These are phyloP conservation scores for Exophiala sp. DNA, from an alignment of 2,329 filamentous ascomycete genomes.

Conservation along the genomic window DNA sequence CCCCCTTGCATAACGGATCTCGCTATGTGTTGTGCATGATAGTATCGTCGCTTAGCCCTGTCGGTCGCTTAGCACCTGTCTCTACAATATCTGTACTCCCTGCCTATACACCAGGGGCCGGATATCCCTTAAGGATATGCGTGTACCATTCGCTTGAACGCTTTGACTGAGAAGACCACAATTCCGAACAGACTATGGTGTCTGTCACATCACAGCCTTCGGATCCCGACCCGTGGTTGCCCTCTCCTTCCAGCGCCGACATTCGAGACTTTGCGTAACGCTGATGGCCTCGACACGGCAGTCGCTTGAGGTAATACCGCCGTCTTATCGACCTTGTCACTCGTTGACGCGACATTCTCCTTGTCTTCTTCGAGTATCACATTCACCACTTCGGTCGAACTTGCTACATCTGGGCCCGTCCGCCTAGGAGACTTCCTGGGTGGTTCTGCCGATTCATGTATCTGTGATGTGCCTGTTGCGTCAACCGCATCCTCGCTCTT, in stretches of 20 bases:
- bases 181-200: not conserved
- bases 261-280: slow-evolving; percentile 17
- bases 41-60: no score
- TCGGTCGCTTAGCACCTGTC: no score
- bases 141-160: slow-evolving; percentile 13
- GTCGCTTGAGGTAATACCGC: slow-evolving; percentile 1
- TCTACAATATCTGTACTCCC: no score
- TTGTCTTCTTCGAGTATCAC: slow-evolving; percentile 30
- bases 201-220: slow-evolving; percentile 18
- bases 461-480: not conserved
- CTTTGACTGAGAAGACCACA: slow-evolving; percentile 7
- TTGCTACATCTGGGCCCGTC: slow-evolving; percentile 30
- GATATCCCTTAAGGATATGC: not conserved
- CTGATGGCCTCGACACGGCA: slow-evolving; percentile 2
- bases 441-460: slow-evolving; percentile 13
- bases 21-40: no score
- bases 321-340: not conserved
- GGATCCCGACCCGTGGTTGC: slow-evolving; percentile 24
- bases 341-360: not conserved
- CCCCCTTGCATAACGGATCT: not conserved
- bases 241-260: slow-evolving; percentile 5
- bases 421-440: slow-evolving; percentile 38
- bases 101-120: no score
- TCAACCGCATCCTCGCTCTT: not conserved
- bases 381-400: not conserved